These are phyloP conservation scores for Populus hybrid DNA, from an alignment of 441 rosid species.

Conservation along the genomic window DNA sequence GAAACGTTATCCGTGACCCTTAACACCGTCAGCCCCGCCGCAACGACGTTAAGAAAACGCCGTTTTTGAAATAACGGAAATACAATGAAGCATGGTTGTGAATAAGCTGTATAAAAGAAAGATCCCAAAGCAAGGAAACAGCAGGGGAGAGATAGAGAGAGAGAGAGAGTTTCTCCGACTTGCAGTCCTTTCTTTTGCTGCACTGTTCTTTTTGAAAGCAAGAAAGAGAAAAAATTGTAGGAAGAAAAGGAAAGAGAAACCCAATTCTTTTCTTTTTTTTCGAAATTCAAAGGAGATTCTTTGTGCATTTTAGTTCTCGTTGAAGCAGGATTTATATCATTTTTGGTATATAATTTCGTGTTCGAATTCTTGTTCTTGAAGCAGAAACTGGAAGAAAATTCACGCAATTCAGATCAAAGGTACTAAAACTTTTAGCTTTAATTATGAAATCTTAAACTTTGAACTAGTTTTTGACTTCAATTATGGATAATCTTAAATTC, in stretches of 20 bases:
- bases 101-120: constrained; percentile 32
- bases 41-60: constrained; percentile 38
- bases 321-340: not conserved
- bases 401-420: constrained; percentile 34
- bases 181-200: constrained; percentile 19
- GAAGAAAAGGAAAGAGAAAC: not conserved
- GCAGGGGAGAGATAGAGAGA: constrained; percentile 10
- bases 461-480: constrained; percentile 29
- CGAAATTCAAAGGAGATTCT: constrained; percentile 29
- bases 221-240: not conserved
- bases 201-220: not conserved
- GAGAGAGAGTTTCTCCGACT: constrained; percentile 17
- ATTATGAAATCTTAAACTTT: not conserved
- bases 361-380: constrained; percentile 8
- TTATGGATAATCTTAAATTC: constrained; percentile 15
- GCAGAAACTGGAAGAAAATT: constrained; percentile 10
- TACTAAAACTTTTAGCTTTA: not conserved
- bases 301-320: constrained; percentile 16
- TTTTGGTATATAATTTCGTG: constrained; percentile 1
- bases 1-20: constrained; percentile 11
- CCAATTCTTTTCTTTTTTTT: not conserved
- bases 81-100: constrained; percentile 11
- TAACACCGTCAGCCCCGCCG: constrained; percentile 45
- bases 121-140: constrained; percentile 21
- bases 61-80: constrained; percentile 27